A percentile compares a stretch with the other conserved stretches of the same genome.
Evolutionary conservation across 2,329 filamentous ascomycete species (phyloP).

Genomic region (Neopestalotiopsis sp.): DNA sequence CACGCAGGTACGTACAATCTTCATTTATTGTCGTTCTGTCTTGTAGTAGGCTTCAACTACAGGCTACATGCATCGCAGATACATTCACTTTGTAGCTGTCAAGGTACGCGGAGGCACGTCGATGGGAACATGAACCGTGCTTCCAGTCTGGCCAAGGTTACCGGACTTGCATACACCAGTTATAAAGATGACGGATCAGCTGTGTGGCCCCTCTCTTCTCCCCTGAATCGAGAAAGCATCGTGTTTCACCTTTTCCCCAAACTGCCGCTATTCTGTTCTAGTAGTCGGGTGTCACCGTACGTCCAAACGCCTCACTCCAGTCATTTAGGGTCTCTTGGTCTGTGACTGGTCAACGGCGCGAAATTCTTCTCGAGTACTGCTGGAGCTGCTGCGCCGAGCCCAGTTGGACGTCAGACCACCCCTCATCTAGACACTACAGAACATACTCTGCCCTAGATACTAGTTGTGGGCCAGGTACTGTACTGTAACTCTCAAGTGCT

Average conservation of each 20-base stretch:
- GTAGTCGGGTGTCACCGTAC: conserved; percentile 5
- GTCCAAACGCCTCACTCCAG: conserved; percentile 12
- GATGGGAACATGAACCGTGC: too few relatives aligned
- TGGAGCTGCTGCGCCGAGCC: neutral
- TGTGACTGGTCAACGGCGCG: conserved; percentile 3
- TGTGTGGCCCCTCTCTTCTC: neutral
- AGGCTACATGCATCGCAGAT: too few relatives aligned
- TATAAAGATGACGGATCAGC: neutral
- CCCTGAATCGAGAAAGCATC: conserved; percentile 16
- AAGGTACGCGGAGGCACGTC: neutral
- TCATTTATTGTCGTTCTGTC: too few relatives aligned
- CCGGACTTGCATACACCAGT: neutral
- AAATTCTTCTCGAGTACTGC: neutral
- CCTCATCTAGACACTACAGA: conserved; percentile 4
- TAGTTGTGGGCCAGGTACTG: too few relatives aligned
- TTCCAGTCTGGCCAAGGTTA: neutral
- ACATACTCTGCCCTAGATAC: neutral
- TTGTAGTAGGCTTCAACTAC: too few relatives aligned
- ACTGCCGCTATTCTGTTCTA: conserved; percentile 16
- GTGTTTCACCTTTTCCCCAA: conserved; percentile 19
- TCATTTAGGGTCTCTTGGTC: neutral
- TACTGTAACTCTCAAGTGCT: too few relatives aligned
- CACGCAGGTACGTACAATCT: too few relatives aligned
- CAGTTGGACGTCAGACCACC: neutral
- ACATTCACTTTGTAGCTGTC: too few relatives aligned